phyloP scores from a whole-genome alignment of 2,329 filamentous ascomycete species.

The Pseudopyricularia javanii region DNA sequence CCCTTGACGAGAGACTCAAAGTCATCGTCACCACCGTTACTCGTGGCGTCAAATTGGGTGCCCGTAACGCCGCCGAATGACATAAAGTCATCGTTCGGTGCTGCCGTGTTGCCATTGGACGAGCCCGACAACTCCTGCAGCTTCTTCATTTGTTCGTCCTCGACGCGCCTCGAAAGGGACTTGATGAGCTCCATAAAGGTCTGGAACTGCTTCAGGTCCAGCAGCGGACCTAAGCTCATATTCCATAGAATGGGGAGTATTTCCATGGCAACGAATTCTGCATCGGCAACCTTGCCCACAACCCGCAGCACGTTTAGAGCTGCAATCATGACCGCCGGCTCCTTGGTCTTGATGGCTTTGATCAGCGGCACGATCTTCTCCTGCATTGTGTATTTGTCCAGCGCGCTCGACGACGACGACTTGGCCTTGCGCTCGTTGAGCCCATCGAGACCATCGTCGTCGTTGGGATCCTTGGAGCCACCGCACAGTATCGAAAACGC shows the following conservation, averaged over 20 bases:
- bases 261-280: constrained; percentile 85
- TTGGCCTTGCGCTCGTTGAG: constrained; percentile 47
- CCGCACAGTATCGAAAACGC: constrained; percentile 86
- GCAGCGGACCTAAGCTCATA: constrained; percentile 80
- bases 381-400: constrained; percentile 97
- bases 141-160: constrained; percentile 80
- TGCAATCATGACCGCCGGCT: constrained; percentile 95
- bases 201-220: constrained; percentile 81
- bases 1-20: constrained; percentile 89
- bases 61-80: constrained; percentile 58
- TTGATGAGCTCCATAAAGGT: constrained; percentile 85
- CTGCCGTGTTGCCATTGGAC: constrained; percentile 34
- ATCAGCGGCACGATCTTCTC: constrained; percentile 90
- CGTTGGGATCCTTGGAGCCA: constrained; percentile 42
- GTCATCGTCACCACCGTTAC: constrained; percentile 51
- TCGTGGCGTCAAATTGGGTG: constrained; percentile 34
- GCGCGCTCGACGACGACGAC: constrained; percentile 57
- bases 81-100: constrained; percentile 53
- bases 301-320: constrained; percentile 74
- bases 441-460: constrained; percentile 65
- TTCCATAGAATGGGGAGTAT: constrained; percentile 81
- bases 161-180: constrained; percentile 63
- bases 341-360: constrained; percentile 91
- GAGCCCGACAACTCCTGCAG: constrained; percentile 63
- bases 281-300: constrained; percentile 70